Percentiles rank a stretch among this genome's conserved stretches.
These are phyloP conservation scores for Omphalea diandra DNA, from an alignment of 441 rosid genomes.

Conservation along the genomic window DNA sequence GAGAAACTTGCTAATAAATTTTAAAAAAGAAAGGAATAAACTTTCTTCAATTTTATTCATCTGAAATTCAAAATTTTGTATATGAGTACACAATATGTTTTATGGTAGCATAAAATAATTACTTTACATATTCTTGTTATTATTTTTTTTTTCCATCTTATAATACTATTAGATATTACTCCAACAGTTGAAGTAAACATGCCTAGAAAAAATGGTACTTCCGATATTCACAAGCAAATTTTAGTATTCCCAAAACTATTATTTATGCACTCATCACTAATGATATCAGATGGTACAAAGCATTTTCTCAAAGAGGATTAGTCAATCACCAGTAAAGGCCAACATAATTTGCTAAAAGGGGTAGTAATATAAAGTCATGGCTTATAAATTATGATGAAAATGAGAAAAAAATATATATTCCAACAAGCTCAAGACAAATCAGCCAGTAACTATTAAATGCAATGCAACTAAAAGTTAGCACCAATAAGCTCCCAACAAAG, in stretches of 20 bases:
- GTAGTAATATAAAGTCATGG: not conserved
- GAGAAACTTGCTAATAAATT: not conserved
- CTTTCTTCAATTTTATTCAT: not conserved
- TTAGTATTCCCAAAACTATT: not conserved
- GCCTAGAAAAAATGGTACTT: not conserved
- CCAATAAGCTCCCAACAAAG: not conserved
- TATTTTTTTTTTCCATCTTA: not conserved
- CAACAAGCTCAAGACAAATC: not conserved
- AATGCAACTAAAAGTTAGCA: not conserved
- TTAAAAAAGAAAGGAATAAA: not conserved
- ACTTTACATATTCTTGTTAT: not conserved
- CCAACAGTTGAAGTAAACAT: not conserved
- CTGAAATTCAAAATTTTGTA: not conserved
- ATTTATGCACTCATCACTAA: not conserved
- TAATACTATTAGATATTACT: not conserved
- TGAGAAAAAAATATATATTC: too few relatives aligned
- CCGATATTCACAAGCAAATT: not conserved
- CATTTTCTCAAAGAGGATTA: not conserved
- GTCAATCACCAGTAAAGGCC: not conserved
- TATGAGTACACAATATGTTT: not conserved
- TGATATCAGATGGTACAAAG: not conserved
- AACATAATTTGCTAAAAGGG: not conserved
- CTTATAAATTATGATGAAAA: not conserved
- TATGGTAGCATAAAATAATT: not conserved
- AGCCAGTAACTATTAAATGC: not conserved